These are phyloP conservation scores for Fusarium sp. DNA, from an alignment of 2,329 filamentous ascomycete genomes.

Conservation along the genomic window DNA sequence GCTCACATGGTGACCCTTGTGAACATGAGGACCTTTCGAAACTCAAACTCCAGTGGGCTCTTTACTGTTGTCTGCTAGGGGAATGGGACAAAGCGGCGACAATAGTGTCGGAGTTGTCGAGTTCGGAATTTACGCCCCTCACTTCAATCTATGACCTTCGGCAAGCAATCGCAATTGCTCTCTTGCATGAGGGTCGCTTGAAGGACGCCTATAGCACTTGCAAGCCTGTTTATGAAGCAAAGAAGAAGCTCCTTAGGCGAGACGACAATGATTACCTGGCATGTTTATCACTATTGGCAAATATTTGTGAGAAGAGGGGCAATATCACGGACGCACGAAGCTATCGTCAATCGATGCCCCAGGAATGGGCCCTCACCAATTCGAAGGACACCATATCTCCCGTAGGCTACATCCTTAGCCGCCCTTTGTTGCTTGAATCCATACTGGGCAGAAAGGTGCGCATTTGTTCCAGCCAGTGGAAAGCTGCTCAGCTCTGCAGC, in stretches of 20 bases:
- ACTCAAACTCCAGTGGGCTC: background rate
- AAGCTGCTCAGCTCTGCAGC: background rate
- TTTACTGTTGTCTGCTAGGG: slow-evolving; percentile 5
- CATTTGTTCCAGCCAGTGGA: background rate
- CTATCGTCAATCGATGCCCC: slow-evolving; percentile 1
- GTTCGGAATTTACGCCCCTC: background rate
- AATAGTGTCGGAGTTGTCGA: background rate
- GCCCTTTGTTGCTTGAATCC: background rate
- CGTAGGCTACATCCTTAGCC: background rate
- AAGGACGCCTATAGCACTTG: background rate
- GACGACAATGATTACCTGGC: background rate
- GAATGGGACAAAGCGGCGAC: slow-evolving; percentile 2
- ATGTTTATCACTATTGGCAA: background rate
- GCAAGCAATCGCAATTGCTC: slow-evolving; percentile 5
- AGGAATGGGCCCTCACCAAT: background rate
- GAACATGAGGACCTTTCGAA: background rate
- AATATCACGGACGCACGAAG: background rate
- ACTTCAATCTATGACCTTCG: slow-evolving; percentile 1
- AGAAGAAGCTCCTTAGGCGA: slow-evolving; percentile 1
- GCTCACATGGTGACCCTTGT: background rate
- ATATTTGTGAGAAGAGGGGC: slow-evolving; percentile 3
- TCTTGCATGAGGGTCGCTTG: background rate
- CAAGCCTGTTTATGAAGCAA: background rate
- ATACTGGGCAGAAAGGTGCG: background rate
- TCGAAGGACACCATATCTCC: background rate